These are phyloP conservation scores for Populus euphratica DNA, from an alignment of 345 rosid genomes.

Conservation along the genomic window DNA sequence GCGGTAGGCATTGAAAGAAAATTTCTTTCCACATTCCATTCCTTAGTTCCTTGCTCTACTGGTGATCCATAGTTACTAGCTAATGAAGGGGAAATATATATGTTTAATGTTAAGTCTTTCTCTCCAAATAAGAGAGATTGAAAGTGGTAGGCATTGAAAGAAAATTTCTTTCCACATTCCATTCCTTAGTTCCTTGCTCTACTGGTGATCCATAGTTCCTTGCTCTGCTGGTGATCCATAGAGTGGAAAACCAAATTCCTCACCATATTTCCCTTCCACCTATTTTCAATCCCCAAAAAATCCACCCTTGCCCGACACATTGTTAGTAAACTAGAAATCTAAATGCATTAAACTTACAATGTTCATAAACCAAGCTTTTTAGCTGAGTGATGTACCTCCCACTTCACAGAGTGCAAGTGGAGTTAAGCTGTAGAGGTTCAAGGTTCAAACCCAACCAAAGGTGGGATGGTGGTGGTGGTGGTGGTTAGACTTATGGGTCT, in stretches of 20 bases:
- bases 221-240: not conserved
- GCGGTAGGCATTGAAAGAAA: not conserved
- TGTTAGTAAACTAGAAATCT: not conserved
- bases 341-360: not conserved
- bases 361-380: not conserved
- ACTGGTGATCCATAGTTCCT: not conserved
- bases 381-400: not conserved
- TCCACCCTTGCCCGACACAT: not conserved
- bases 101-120: not conserved
- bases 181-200: not conserved
- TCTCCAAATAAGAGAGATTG: not conserved
- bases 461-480: not conserved
- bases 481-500: not conserved
- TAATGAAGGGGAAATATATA: not conserved
- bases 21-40: not conserved
- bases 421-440: not conserved
- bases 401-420: not conserved
- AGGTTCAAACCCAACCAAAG: not conserved
- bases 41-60: not conserved
- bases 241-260: not conserved
- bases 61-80: not conserved
- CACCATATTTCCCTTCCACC: not conserved
- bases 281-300: not conserved
- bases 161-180: not conserved
- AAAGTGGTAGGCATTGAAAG: not conserved